Conservation (phyloP, 2,329 filamentous ascomycete genomes). For the Arthrobotrys iridis region DNA sequence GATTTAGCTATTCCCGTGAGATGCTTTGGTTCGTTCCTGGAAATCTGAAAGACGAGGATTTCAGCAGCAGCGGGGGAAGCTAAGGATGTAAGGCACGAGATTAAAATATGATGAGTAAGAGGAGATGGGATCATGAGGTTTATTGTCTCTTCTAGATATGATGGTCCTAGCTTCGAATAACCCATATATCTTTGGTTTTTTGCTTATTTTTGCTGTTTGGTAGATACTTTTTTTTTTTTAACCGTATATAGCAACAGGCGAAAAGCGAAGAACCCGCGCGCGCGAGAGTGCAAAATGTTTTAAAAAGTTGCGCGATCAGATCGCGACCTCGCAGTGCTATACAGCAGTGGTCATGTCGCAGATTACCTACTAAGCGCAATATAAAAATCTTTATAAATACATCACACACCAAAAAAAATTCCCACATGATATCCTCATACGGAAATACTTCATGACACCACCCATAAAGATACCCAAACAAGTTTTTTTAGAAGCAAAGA, state of each 20-base stretch:
- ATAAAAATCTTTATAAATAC: neutral
- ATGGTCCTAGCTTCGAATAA: too few relatives aligned
- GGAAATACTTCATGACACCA: constrained; percentile 54
- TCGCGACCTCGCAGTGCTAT: neutral
- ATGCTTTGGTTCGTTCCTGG: constrained; percentile 2
- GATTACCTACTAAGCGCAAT: neutral
- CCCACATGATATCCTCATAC: constrained; percentile 54
- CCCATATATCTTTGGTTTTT: neutral
- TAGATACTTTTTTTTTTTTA: neutral
- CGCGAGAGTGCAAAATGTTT: neutral
- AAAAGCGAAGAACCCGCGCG: neutral
- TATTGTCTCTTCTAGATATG: neutral
- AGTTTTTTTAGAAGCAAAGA: constrained; percentile 1
- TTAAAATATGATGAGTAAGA: constrained; percentile 15
- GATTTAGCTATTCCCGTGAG: neutral
- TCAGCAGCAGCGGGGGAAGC: too few relatives aligned
- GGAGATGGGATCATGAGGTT: constrained; percentile 2
- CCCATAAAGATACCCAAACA: neutral
- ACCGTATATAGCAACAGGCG: constrained; percentile 3
- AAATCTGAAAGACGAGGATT: too few relatives aligned
- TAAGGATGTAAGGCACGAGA: constrained; percentile 4
- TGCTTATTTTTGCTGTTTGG: constrained; percentile 6
- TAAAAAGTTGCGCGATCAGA: neutral
- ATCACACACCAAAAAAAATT: constrained; percentile 40
- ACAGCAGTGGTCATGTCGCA: neutral